Evolutionary conservation across 2,329 filamentous ascomycete species (phyloP), one percentile per base, ranked within the genome.

Genomic region (Colletotrichum cereale): DNA sequence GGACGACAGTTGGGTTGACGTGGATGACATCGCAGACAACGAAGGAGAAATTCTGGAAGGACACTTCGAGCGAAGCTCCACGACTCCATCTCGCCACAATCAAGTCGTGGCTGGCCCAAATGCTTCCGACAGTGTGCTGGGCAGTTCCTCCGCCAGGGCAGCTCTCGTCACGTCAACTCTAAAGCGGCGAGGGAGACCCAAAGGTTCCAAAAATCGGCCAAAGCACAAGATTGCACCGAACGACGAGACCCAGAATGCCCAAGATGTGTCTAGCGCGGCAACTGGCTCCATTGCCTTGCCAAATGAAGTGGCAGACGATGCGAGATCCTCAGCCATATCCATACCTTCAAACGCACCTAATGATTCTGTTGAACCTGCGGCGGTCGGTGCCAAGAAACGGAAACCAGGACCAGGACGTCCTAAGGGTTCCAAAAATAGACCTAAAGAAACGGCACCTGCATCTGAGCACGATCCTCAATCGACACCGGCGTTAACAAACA

Each of bases 381-480:
- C 68, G 11, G 67, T 80, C 3, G 77, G 73, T 52, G 72, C 76
- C 1, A 85, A 81, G 75, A 84, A 80, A 60, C 80, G 84, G 66
- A 70, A 71, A 53, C 47, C 60, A 36, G 70, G 70, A 16, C 70
- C 70, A 44, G 84, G 86, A 7, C 82, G 86, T 40, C 86, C 86
- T 0, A 87, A 87, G 70, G 86, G 86, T 0, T 88, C 86, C 1
- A 86, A 85, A 70, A 88, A 87, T 71, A 82, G 84, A 3, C 80
- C 83, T 3, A 86, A 83, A 71, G 80, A 82, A 36, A 29, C 53
- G 2, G 26, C 14, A 40, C 11, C 14, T 18, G 29, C 55, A 4
- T n/a, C 3, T 29, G 16, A 24, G 8, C n/a, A 53, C 36, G 21
- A 57, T 47, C 26, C 50, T 47, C 62, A 38, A 14, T 26, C 38